Percentiles rank a stretch among this genome's conserved stretches.
phyloP scores from a whole-genome alignment of 257 asterid species.

The Lavandula angustifolia region DNA sequence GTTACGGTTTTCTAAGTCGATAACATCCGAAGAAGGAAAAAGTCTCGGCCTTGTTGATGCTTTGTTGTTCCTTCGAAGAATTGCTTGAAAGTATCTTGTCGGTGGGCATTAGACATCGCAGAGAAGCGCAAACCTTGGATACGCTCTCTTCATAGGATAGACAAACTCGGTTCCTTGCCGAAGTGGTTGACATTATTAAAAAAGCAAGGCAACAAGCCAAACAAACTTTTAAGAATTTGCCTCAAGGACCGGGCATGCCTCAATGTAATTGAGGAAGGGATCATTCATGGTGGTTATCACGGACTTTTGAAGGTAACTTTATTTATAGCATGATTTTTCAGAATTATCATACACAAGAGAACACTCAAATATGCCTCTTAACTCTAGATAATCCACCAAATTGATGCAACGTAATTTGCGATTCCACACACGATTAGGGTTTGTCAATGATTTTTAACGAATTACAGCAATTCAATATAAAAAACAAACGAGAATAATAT shows the following conservation, averaged over 20 bases:
- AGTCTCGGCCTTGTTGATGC: slow-evolving; percentile 88
- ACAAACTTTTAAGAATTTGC: slow-evolving; percentile 67
- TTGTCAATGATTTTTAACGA: too few relatives aligned
- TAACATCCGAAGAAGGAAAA: slow-evolving; percentile 85
- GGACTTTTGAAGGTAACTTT: slow-evolving; percentile 77
- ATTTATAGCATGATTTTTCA: slow-evolving; percentile 28
- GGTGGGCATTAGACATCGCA: slow-evolving; percentile 87
- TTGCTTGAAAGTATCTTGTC: slow-evolving; percentile 70
- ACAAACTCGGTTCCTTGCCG: slow-evolving; percentile 80
- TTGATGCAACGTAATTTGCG: too few relatives aligned
- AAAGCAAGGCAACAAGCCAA: slow-evolving; percentile 73
- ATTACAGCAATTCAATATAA: too few relatives aligned
- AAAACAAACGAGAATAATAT: too few relatives aligned
- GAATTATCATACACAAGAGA: slow-evolving; percentile 15
- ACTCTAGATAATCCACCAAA: too few relatives aligned
- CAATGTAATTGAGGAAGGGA: slow-evolving; percentile 86
- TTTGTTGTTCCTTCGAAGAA: slow-evolving; percentile 70
- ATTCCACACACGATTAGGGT: too few relatives aligned
- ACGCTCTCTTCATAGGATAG: slow-evolving; percentile 80
- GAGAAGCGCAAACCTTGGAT: slow-evolving; percentile 79
- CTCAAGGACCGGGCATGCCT: slow-evolving; percentile 94
- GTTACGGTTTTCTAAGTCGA: slow-evolving; percentile 74
- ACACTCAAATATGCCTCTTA: too few relatives aligned
- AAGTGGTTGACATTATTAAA: slow-evolving; percentile 56
- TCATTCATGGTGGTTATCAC: slow-evolving; percentile 85